Base-by-base conservation (phyloP, 305 asterid genomes). In the Rubia peregrina region DNA sequence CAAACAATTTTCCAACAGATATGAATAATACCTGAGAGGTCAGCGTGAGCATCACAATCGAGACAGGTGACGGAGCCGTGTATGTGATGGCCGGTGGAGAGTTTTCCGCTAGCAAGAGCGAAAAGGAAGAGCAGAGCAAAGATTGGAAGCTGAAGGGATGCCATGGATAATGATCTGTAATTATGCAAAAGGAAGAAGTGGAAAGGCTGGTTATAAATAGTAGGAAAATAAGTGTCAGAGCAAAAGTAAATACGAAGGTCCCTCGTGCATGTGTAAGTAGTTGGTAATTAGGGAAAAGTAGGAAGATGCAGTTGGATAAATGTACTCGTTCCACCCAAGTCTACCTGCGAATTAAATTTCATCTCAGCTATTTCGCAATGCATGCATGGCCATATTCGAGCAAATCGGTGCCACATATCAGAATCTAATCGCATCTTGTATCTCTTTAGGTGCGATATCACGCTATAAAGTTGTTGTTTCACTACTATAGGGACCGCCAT, bases 41-140 rank as follows among this genome's bases (percentile, higher is more conserved):
- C 80, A 67, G 49, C 3, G 65, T 62, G 72, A 48, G 40, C 67
- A 12, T 68, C 46, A 61, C 83, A 80, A 60, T 80, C 83, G 4
- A 80, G 57, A 74, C 83, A 80, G 68, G 76, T 73, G 72, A 80
- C 80, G 24, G 80, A 70, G 19, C 80, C 83, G 68, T 65, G 71
- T 0, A 79, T 44, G 40, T 59, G 57, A 75, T 71, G 72, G 66
- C 44, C 24, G 14, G 73, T 30, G 66, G 73, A 68, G 43, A 61
- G 46, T 38, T 68, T 68, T 49, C 13, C 1, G 16, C 43, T n/a
- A 9, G 73, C 48, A 57, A 75, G 73, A 48, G 44, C 73, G 10
- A 73, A 65, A 49, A 63, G 55, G 75, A 72, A 51, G 71, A 79
- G 72, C 73, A 74, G 68, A 57, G 72, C 44, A 69, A 65, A 0